A percentile compares a stretch with the other conserved stretches of the same genome.
phyloP scores from a whole-genome alignment of 768 basidiomycete species.

The Butyriboletus loyo region DNA sequence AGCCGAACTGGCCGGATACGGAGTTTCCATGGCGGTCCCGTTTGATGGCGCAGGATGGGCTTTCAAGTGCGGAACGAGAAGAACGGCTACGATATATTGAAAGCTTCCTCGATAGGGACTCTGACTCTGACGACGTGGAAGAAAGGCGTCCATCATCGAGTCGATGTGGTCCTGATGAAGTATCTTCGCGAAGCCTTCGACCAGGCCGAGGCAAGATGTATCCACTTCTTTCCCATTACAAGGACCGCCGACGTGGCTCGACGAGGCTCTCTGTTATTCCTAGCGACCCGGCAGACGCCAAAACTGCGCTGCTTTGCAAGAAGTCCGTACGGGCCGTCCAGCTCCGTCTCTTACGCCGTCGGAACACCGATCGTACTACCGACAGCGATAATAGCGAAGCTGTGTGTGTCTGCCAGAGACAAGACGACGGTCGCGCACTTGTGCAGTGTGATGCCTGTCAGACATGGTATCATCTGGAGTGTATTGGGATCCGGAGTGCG shows the following conservation, averaged over 20 bases:
- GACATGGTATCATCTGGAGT: slow-evolving; percentile 79
- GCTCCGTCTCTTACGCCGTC: slow-evolving; percentile 43
- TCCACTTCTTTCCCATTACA: slow-evolving; percentile 45
- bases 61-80: slow-evolving; percentile 52
- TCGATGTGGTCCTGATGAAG: slow-evolving; percentile 10
- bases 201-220: slow-evolving; percentile 60
- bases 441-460: slow-evolving; percentile 82
- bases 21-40: slow-evolving; percentile 77
- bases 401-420: slow-evolving; percentile 64
- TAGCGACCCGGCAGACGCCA: slow-evolving; percentile 74
- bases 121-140: slow-evolving; percentile 48
- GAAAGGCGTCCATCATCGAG: slow-evolving; percentile 15
- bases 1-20: slow-evolving; percentile 74
- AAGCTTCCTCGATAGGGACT: slow-evolving; percentile 69
- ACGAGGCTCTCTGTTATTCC: slow-evolving; percentile 39
- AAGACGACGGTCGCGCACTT: slow-evolving; percentile 68
- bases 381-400: slow-evolving; percentile 48
- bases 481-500: slow-evolving; percentile 67
- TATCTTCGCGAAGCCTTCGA: slow-evolving; percentile 19
- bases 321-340: slow-evolving; percentile 62
- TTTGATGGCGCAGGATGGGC: slow-evolving; percentile 51
- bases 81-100: slow-evolving; percentile 66
- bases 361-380: slow-evolving; percentile 33
- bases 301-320: slow-evolving; percentile 69
- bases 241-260: slow-evolving; percentile 13